Conservation (phyloP, 352 stramenopile species). For the Phytophthora macrochlamydospora region DNA sequence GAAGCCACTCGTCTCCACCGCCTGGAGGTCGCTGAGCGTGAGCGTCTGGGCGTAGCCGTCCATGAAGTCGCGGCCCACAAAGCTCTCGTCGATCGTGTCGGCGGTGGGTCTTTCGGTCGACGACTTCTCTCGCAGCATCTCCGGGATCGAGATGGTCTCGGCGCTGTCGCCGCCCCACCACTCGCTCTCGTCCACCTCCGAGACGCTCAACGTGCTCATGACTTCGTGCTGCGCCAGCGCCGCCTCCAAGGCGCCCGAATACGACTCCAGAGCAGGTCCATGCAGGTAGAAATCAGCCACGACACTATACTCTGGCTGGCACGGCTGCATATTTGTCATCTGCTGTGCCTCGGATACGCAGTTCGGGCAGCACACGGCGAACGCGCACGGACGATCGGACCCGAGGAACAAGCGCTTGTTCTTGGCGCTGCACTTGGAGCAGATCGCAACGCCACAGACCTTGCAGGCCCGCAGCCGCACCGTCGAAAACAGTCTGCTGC, state of each 20-base stretch:
- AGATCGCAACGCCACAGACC: slow-evolving; percentile 30
- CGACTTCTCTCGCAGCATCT: slow-evolving; percentile 13
- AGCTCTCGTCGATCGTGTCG: slow-evolving; percentile 29
- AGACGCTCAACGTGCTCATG: slow-evolving; percentile 18
- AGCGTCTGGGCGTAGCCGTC: slow-evolving; percentile 21
- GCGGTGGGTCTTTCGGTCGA: slow-evolving; percentile 4
- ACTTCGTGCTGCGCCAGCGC: slow-evolving; percentile 10
- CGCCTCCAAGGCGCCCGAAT: slow-evolving; percentile 17
- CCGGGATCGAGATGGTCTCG: slow-evolving; percentile 12
- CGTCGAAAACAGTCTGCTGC: slow-evolving; percentile 19
- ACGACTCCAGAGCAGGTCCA: slow-evolving; percentile 19
- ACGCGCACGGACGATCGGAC: slow-evolving; percentile 19
- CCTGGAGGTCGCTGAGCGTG: slow-evolving; percentile 26
- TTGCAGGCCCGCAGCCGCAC: slow-evolving; percentile 24
- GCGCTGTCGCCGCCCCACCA: slow-evolving; percentile 26
- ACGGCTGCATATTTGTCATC: slow-evolving; percentile 30
- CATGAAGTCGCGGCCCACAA: slow-evolving; percentile 26
- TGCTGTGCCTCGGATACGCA: slow-evolving; percentile 41
- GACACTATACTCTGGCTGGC: slow-evolving; percentile 20
- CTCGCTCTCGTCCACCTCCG: slow-evolving; percentile 24
- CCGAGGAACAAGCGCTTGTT: slow-evolving; percentile 32
- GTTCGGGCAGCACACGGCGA: slow-evolving; percentile 31
- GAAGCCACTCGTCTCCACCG: slow-evolving; percentile 17
- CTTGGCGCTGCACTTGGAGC: slow-evolving; percentile 37
- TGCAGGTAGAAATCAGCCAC: slow-evolving; percentile 33